Conservation (phyloP, 371 early-diverging fungal genomes). For the Mucor sp. region DNA sequence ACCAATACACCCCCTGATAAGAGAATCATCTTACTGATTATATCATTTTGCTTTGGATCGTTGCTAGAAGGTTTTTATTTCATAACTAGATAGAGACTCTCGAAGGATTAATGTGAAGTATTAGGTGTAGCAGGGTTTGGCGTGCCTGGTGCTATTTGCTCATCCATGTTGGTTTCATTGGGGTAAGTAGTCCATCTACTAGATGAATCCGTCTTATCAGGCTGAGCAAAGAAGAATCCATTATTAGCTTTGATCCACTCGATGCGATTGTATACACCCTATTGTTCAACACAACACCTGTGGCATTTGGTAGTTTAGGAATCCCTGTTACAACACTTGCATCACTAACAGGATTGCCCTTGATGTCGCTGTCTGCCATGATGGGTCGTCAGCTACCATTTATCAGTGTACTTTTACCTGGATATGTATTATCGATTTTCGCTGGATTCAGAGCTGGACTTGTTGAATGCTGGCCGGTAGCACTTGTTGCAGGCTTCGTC, state of each 20-base stretch:
- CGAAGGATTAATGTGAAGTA: background rate
- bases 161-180: slow-evolving; percentile 45
- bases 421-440: slow-evolving; percentile 34
- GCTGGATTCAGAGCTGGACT: slow-evolving; percentile 38
- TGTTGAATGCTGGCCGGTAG: slow-evolving; percentile 44
- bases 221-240: background rate
- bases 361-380: slow-evolving; percentile 37
- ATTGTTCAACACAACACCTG: slow-evolving; percentile 20
- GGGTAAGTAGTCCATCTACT: slow-evolving; percentile 20
- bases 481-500: slow-evolving; percentile 36
- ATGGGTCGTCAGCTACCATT: slow-evolving; percentile 48
- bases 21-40: slow-evolving; percentile 38
- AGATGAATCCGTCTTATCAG: background rate
- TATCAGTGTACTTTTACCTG: slow-evolving; percentile 39
- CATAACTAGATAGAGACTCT: background rate
- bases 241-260: slow-evolving; percentile 33
- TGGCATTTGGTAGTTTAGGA: slow-evolving; percentile 17
- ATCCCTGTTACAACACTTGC: slow-evolving; percentile 36
- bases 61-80: slow-evolving; percentile 37
- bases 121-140: slow-evolving; percentile 48
- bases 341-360: slow-evolving; percentile 31
- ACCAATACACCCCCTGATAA: slow-evolving; percentile 42
- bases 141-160: slow-evolving; percentile 51
- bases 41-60: slow-evolving; percentile 44
- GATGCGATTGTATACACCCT: slow-evolving; percentile 26